phyloP scores from a whole-genome alignment of 1,139 yeast species.

The Geotrichum fermentans region DNA sequence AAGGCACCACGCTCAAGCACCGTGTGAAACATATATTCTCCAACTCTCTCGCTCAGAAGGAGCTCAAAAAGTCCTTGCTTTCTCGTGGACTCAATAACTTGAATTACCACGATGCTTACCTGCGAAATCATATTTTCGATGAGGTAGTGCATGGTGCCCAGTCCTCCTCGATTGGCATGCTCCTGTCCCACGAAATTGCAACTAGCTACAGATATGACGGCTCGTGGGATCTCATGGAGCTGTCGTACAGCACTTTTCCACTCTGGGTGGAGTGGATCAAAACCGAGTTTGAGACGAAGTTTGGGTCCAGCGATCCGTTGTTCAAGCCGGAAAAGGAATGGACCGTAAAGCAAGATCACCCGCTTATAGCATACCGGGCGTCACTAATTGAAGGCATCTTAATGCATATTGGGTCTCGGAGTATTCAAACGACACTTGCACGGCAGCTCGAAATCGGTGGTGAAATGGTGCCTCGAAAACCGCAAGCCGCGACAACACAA shows the following conservation, averaged over 20 bases:
- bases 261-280: constrained; percentile 13
- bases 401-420: background rate
- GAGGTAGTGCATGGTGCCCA: constrained; percentile 12
- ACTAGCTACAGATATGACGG: constrained; percentile 15
- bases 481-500: background rate
- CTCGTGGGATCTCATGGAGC: constrained; percentile 18
- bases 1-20: background rate
- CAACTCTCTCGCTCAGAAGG: background rate
- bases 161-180: constrained; percentile 1
- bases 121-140: constrained; percentile 17
- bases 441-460: background rate
- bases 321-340: background rate
- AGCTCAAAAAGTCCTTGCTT: background rate
- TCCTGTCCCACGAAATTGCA: constrained; percentile 9
- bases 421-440: background rate
- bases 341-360: background rate
- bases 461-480: background rate
- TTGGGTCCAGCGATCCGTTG: constrained; percentile 8
- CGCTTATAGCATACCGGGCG: background rate
- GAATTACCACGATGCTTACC: constrained; percentile 9
- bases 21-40: background rate
- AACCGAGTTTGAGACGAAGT: background rate
- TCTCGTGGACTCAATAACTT: background rate
- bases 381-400: background rate
- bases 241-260: constrained; percentile 7